A percentile compares a stretch with the other conserved stretches of the same genome.
Evolutionary conservation across 148 eudicot genomes (phyloP).

Genomic region (Chenopodium berlandieri): DNA sequence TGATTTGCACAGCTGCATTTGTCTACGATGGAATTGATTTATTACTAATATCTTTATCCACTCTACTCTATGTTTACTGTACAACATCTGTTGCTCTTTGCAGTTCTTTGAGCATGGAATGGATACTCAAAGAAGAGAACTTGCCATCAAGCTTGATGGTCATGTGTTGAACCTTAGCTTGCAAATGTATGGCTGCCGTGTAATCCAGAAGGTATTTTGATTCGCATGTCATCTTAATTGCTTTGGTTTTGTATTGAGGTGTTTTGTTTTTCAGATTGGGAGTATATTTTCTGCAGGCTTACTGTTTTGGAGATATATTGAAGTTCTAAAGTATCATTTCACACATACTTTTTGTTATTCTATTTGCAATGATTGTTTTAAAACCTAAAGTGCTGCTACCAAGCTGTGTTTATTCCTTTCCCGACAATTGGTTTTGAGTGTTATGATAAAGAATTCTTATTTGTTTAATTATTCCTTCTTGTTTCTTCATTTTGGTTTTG

Average conservation of each 20-base stretch:
- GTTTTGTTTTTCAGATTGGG: not conserved
- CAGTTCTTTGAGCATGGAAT: constrained; percentile 99
- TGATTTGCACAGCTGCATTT: not conserved
- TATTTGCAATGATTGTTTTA: not conserved
- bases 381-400: not conserved
- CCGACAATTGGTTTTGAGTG: not conserved
- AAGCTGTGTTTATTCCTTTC: not conserved
- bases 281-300: too few species aligned
- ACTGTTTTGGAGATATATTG: not conserved
- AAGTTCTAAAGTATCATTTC: not conserved
- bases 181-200: constrained; percentile 99
- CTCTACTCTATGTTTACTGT: constrained; percentile 8
- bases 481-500: not conserved
- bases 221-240: not conserved
- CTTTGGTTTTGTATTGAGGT: not conserved
- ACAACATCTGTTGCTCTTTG: constrained; percentile 8
- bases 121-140: constrained; percentile 79
- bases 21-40: not conserved
- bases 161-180: constrained; percentile 89
- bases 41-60: not conserved
- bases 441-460: not conserved
- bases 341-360: not conserved
- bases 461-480: not conserved
- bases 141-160: constrained; percentile 79
- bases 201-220: constrained; percentile 85